Conservation (phyloP, 805 yeast species). For the Lipomyces starkeyi region DNA sequence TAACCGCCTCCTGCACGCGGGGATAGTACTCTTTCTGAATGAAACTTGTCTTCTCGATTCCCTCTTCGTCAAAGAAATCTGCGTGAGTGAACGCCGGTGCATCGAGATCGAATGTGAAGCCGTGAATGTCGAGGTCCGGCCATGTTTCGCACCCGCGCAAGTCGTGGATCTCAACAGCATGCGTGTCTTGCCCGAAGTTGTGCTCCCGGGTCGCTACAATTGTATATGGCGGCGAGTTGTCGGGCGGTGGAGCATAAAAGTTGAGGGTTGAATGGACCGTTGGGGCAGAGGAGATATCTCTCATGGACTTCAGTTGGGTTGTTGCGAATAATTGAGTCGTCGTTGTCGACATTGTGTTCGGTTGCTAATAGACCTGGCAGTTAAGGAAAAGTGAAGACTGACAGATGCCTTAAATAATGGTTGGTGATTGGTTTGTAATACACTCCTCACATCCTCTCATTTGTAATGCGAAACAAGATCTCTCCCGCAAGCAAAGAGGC, state of each 20-base stretch:
- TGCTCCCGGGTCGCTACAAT: constrained; percentile 39
- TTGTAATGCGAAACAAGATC: neutral
- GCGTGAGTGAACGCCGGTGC: constrained; percentile 15
- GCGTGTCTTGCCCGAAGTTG: constrained; percentile 17
- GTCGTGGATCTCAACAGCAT: constrained; percentile 18
- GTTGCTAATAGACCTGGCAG: neutral
- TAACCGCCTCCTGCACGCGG: constrained; percentile 33
- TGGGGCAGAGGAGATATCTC: neutral
- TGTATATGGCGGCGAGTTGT: constrained; percentile 35
- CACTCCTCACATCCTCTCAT: neutral
- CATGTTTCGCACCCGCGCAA: constrained; percentile 26
- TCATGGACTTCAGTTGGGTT: neutral
- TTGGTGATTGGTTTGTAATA: too few species aligned
- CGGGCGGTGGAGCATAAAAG: constrained; percentile 30
- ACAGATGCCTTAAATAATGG: neutral
- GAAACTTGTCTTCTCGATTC: neutral
- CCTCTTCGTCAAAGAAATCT: constrained; percentile 32
- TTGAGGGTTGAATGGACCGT: constrained; percentile 7
- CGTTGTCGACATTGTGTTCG: neutral
- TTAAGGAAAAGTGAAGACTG: neutral
- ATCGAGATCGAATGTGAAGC: constrained; percentile 27
- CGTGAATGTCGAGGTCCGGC: constrained; percentile 33
- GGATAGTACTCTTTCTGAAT: constrained; percentile 39
- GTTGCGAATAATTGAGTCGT: neutral
- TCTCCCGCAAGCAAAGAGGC: neutral